phyloP scores from a whole-genome alignment of 1,139 yeast species.

The Hansenula sp. region DNA sequence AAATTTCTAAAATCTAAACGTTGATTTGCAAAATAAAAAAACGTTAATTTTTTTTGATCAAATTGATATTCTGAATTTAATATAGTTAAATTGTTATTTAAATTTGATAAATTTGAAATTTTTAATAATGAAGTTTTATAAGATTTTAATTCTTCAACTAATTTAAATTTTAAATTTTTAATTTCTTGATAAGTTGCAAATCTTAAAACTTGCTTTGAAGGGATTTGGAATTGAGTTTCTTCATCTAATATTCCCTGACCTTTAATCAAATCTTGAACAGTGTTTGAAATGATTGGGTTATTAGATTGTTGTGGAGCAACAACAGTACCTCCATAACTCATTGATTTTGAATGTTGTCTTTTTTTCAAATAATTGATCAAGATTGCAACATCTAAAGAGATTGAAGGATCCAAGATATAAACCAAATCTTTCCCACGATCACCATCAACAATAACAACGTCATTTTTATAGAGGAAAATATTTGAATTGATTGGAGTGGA shows the following conservation, averaged over 20 bases:
- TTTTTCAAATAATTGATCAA: slow-evolving; percentile 76
- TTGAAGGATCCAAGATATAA: slow-evolving; percentile 61
- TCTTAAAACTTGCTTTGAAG: slow-evolving; percentile 45
- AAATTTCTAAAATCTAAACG: slow-evolving; percentile 91
- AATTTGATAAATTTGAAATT: slow-evolving; percentile 17
- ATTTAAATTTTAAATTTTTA: slow-evolving; percentile 30
- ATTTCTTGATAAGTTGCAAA: slow-evolving; percentile 35
- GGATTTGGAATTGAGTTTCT: slow-evolving; percentile 34
- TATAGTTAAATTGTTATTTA: slow-evolving; percentile 36
- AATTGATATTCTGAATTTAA: slow-evolving; percentile 89
- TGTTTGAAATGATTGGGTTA: slow-evolving; percentile 7
- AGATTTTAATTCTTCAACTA: slow-evolving; percentile 43
- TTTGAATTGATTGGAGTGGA: slow-evolving; percentile 57
- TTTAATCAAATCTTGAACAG: slow-evolving; percentile 18
- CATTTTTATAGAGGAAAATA: slow-evolving; percentile 57
- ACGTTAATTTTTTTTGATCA: slow-evolving; percentile 90
- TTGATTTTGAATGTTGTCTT: slow-evolving; percentile 73
- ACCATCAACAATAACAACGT: slow-evolving; percentile 94
- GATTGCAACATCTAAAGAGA: slow-evolving; percentile 74
- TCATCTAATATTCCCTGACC: slow-evolving; percentile 35
- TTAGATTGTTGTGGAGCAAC: neutral
- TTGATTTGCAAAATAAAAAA: slow-evolving; percentile 68
- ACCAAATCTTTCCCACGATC: slow-evolving; percentile 95
- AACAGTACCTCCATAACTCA: slow-evolving; percentile 38
- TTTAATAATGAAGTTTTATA: slow-evolving; percentile 35